phyloP scores from a whole-genome alignment of 495 filamentous ascomycete genomes.

The Pyronema omphalodes region DNA sequence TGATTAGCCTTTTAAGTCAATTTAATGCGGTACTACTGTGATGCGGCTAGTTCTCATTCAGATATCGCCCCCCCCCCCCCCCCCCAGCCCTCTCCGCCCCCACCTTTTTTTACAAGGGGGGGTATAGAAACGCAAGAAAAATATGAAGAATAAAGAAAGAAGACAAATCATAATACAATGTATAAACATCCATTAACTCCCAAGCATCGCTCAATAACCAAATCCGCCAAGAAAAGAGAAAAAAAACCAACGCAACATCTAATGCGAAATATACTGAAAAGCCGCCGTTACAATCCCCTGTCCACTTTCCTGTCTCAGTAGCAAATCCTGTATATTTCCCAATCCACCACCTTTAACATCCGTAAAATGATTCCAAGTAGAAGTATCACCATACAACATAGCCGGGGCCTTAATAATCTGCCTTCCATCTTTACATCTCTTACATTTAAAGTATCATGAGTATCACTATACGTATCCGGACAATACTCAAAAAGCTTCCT shows the following conservation, averaged over 20 bases:
- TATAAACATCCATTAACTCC: too few species aligned
- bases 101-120: too few species aligned
- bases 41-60: too few species aligned
- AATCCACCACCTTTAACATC: slow-evolving; percentile 54
- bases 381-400: slow-evolving; percentile 94
- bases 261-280: slow-evolving; percentile 96
- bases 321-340: slow-evolving; percentile 69
- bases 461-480: slow-evolving; percentile 67
- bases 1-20: too few species aligned
- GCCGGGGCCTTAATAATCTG: slow-evolving; percentile 80
- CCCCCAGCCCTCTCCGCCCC: too few species aligned
- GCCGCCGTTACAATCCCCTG: slow-evolving; percentile 75
- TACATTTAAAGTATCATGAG: slow-evolving; percentile 99
- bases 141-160: too few species aligned
- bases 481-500: slow-evolving; percentile 88
- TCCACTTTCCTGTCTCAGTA: slow-evolving; percentile 70
- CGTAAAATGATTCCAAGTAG: slow-evolving; percentile 94
- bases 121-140: too few species aligned
- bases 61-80: too few species aligned
- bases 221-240: too few species aligned
- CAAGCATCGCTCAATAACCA: too few species aligned
- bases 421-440: slow-evolving; percentile 72
- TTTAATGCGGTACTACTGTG: too few species aligned
- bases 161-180: too few species aligned
- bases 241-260: background rate